phyloP scores from a whole-genome alignment of 2,329 filamentous ascomycete species.

The Esteya vermicola region DNA sequence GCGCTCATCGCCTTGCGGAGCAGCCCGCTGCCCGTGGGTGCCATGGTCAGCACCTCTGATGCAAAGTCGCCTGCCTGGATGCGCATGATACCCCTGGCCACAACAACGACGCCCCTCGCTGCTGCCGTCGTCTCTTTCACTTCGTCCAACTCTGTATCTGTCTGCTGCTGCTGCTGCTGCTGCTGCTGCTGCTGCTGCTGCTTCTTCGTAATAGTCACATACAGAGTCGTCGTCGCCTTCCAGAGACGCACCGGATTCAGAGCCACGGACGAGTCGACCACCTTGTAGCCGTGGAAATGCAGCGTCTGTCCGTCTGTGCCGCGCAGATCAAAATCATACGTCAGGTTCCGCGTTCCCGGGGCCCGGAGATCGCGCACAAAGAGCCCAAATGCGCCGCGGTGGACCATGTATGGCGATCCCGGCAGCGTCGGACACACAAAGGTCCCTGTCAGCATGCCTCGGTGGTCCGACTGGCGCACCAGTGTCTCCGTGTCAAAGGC shows the following conservation, averaged over 20 bases:
- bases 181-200: constrained; percentile 4
- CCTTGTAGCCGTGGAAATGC: constrained; percentile 48
- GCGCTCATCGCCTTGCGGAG: constrained; percentile 29
- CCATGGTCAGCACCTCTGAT: constrained; percentile 39
- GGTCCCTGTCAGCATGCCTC: constrained; percentile 41
- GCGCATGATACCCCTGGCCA: constrained; percentile 46
- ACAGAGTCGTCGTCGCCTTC: constrained; percentile 47
- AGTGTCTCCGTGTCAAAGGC: constrained; percentile 36
- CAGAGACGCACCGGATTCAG: constrained; percentile 42
- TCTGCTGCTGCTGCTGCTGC: constrained; percentile 7
- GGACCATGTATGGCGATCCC: constrained; percentile 47
- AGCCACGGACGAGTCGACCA: constrained; percentile 45
- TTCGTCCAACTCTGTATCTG: no score
- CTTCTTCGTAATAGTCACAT: constrained; percentile 39
- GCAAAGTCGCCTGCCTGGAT: constrained; percentile 39
- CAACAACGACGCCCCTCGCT: constrained; percentile 24
- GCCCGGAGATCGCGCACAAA: constrained; percentile 38
- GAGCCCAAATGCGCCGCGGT: constrained; percentile 40
- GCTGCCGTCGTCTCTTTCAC: constrained; percentile 13
- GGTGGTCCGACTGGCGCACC: constrained; percentile 31
- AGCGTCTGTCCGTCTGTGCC: constrained; percentile 36
- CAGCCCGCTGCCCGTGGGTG: constrained; percentile 31
- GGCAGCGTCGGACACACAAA: constrained; percentile 39
- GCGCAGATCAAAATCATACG: constrained; percentile 47
- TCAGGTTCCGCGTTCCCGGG: constrained; percentile 43